Evolutionary conservation across 352 stramenopile species (phyloP).

Genomic region (Hyaloperonospora brassicae): DNA sequence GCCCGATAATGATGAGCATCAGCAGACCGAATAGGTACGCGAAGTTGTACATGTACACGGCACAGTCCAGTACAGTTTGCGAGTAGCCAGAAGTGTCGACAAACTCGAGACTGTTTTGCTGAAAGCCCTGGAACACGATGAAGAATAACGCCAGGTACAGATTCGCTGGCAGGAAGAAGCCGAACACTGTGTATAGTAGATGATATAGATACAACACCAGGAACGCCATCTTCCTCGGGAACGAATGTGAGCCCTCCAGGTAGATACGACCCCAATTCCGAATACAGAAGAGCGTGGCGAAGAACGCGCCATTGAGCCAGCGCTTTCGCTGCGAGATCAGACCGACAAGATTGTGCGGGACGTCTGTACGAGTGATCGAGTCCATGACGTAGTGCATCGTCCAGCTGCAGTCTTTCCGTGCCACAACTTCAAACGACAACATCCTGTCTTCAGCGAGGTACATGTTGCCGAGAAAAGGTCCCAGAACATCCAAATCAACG

Average conservation of each 20-base stretch:
- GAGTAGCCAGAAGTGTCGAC: slow-evolving; percentile 69
- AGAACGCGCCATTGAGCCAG: too few species aligned
- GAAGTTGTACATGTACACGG: slow-evolving; percentile 76
- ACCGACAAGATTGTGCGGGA: slow-evolving; percentile 75
- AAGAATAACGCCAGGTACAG: slow-evolving; percentile 81
- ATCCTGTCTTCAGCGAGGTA: too few species aligned
- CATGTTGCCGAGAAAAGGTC: too few species aligned
- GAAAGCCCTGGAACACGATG: slow-evolving; percentile 84
- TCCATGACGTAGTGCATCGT: slow-evolving; percentile 86
- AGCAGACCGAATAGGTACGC: slow-evolving; percentile 69
- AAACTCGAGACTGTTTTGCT: slow-evolving; percentile 75
- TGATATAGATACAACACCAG: too few species aligned
- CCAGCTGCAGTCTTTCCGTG: slow-evolving; percentile 84
- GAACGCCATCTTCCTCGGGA: too few species aligned
- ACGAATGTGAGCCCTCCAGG: too few species aligned
- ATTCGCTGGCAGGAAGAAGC: slow-evolving; percentile 73
- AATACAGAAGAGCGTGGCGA: too few species aligned
- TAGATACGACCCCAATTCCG: too few species aligned
- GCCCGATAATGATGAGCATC: slow-evolving; percentile 79
- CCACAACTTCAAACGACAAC: too few species aligned
- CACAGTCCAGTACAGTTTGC: slow-evolving; percentile 43
- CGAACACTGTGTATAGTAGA: too few species aligned
- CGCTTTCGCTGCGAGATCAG: slow-evolving; percentile 82
- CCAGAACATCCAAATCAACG: too few species aligned
- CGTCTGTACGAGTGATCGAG: slow-evolving; percentile 71